phyloP scores from a whole-genome alignment of 1,284 basidiomycete genomes.

The Tremellales sp. region DNA sequence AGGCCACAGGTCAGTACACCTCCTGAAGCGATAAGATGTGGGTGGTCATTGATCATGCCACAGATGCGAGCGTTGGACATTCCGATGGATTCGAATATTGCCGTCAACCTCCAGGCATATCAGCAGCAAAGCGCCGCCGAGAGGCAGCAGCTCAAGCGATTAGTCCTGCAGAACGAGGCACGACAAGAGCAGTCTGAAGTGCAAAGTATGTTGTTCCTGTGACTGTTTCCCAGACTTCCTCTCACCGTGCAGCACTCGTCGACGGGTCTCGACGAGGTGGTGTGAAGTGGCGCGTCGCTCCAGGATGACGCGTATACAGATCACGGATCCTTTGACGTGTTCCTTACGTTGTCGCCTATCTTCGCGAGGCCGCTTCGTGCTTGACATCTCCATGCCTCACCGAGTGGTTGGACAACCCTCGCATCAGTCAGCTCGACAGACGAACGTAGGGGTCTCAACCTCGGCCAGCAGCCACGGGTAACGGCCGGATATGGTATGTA shows the following conservation, averaged over 20 bases:
- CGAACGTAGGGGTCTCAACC: too few relatives aligned
- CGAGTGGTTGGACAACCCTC: too few relatives aligned
- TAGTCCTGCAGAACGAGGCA: slow-evolving; percentile 58
- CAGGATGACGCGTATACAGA: too few relatives aligned
- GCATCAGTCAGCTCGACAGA: too few relatives aligned
- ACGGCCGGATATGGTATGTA: too few relatives aligned
- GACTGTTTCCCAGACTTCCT: background rate
- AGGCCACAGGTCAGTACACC: slow-evolving; percentile 70
- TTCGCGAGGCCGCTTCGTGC: too few relatives aligned
- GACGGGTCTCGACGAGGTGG: background rate
- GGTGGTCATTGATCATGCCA: background rate
- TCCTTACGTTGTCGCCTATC: too few relatives aligned
- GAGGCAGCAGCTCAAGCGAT: slow-evolving; percentile 87
- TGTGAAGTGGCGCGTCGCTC: background rate
- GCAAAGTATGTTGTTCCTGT: slow-evolving; percentile 28
- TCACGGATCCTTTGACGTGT: too few relatives aligned
- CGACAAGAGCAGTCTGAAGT: slow-evolving; percentile 45
- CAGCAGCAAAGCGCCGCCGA: slow-evolving; percentile 89
- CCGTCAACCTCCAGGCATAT: slow-evolving; percentile 80
- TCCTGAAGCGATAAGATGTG: background rate
- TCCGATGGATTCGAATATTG: slow-evolving; percentile 77
- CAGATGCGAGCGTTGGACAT: slow-evolving; percentile 81
- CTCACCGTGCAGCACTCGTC: background rate
- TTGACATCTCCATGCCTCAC: too few relatives aligned
- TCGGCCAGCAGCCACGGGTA: too few relatives aligned